Evolutionary conservation across 192 early-diverging fungal species (phyloP), one percentile per base, ranked within the genome.

Genomic region (Coemansia sp.): DNA sequence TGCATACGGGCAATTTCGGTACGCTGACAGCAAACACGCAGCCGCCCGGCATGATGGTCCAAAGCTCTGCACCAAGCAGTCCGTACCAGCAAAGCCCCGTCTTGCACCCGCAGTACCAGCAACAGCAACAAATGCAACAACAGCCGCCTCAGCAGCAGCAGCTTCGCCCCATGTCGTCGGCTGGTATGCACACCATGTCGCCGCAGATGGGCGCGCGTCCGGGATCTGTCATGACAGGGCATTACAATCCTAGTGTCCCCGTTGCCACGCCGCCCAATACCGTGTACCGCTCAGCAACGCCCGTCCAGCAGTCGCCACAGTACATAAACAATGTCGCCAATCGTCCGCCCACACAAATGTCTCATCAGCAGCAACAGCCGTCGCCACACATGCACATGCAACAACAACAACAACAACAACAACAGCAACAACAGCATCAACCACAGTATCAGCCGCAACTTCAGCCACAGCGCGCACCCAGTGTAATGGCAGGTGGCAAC

Each of bases 401-500:
- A 21, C n/a, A 0, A 1, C 41, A 43, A 6, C 41, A 48, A 14
- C 44, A 21, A 22, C 42, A 38, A 8, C n/a, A n/a, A n/a, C n/a
- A n/a, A n/a, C n/a, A n/a, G n/a, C n/a, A n/a, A n/a, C n/a, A n/a
- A n/a, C 68, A 66, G 19, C 63, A n/a, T n/a, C n/a, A 0, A 1
- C 41, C 18, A 6, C 41, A 48, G 4, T 24, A 32, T 32, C 53
- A 42, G 18, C 39, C 19, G 21, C 60, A 44, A 17, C 40, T 43
- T n/a, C 56, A 56, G 14, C 63, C 55, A n/a, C 68, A 66, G 19
- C 63, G 74, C 7, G 67, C 70, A 8, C 76, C 76, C 3, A 78
- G 76, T 32, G 69, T 66, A 34, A 68, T 72, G 66, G 66, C n/a
- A n/a, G n/a, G n/a, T n/a, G n/a, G n/a, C n/a, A n/a, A 59, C 32